These are phyloP conservation scores for Anastatica hierochuntica DNA, from an alignment of 345 rosid genomes.

Conservation along the genomic window DNA sequence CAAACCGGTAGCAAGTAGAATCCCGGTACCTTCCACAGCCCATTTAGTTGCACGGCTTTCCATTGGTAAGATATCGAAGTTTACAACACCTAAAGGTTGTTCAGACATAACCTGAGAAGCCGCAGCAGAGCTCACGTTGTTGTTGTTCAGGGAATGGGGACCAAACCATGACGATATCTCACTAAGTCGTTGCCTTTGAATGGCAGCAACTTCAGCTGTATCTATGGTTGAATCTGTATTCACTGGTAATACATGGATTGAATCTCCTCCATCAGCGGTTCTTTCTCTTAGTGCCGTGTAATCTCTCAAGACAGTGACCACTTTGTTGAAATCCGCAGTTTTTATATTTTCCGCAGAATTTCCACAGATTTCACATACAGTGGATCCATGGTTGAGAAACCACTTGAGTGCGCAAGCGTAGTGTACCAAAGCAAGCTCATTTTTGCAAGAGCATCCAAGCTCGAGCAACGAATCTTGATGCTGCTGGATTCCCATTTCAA, in stretches of 20 bases:
- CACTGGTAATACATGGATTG: constrained; percentile 37
- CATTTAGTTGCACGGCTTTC: constrained; percentile 80
- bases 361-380: constrained; percentile 88
- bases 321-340: constrained; percentile 50
- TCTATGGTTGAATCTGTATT: constrained; percentile 42
- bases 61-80: constrained; percentile 37
- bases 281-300: constrained; percentile 65
- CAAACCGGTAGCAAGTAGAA: constrained; percentile 83
- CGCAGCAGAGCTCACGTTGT: constrained; percentile 32
- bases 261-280: constrained; percentile 60
- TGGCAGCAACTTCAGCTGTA: constrained; percentile 73
- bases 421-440: constrained; percentile 81
- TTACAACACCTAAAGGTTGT: constrained; percentile 41
- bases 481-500: constrained; percentile 57
- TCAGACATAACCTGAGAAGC: constrained; percentile 57
- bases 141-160: constrained; percentile 32
- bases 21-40: constrained; percentile 97
- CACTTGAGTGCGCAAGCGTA: constrained; percentile 94
- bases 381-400: constrained; percentile 94
- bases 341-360: constrained; percentile 50
- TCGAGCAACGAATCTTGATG: constrained; percentile 48
- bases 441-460: constrained; percentile 94
- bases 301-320: constrained; percentile 59
- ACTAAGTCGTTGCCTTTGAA: constrained; percentile 70
- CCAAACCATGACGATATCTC: constrained; percentile 84